Evolutionary conservation across 768 basidiomycete species (phyloP), one percentile per base, ranked within the genome.

Genomic region (Pilatotrama ljubarskyi): DNA sequence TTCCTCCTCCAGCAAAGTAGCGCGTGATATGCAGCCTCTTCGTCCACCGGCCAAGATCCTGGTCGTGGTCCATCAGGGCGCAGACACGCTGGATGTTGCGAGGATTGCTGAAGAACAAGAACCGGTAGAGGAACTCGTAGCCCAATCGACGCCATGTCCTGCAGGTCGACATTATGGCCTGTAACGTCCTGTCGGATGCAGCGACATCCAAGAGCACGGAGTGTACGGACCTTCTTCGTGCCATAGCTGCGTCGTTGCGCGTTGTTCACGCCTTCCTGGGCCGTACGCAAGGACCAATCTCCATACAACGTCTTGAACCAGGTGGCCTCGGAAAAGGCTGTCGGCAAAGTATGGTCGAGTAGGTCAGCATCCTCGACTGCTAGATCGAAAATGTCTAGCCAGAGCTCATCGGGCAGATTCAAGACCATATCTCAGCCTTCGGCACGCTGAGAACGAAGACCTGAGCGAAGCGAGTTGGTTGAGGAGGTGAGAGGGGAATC

Each of bases 111-210:
- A 91, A 83, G 75, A 87, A 87, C 32, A 92, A 75, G 65, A 78
- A 88, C 8, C 84, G 82, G 68, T 86, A 90, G 63, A 91, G 78
- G 47, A 85, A 82, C 68, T 91, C 87, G 11, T 81, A 76, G 18
- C 83, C 88, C 4, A 88, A 71, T 43, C 72, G 73, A 29, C 82
- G 80, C 86, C 86, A 91, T 7, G 77, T 77, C 61, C 77, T 81
- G 68, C 88, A 91, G 0, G 88, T 89, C 2, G 80, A 72, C 62
- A 87, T 82, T 55, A 92, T 86, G 1, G 87, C 80, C 88, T 91
- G 51, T 0, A 24, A 18, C n/a, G 25, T 43, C 25, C 32, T 40
- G 63, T 52, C n/a, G 56, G 52, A 32, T 24, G 24, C 47, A 55
- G 47, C 32, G 26, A 14, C n/a, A 35, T 13, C 26, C 35, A 63